Percentiles rank a stretch among this genome's conserved stretches.
Conservation (phyloP, 345 rosid species). For the Excoecaria agallocha region DNA sequence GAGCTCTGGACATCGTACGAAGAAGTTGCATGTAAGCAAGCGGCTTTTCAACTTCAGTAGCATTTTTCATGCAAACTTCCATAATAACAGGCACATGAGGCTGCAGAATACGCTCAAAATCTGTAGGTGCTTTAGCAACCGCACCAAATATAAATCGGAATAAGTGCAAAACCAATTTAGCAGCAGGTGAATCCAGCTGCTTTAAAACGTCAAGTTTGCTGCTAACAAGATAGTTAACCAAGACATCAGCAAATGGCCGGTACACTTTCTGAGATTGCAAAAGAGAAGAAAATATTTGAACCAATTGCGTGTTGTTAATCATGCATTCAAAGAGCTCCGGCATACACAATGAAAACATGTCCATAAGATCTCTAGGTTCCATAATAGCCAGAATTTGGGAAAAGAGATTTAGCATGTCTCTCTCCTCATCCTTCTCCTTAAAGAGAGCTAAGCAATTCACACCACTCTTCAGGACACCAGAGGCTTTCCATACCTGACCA, state of each 20-base stretch:
- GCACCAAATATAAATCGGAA: slow-evolving; percentile 92
- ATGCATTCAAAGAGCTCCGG: slow-evolving; percentile 97
- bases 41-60: slow-evolving; percentile 91
- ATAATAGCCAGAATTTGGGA: slow-evolving; percentile 90
- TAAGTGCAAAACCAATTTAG: slow-evolving; percentile 88
- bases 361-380: slow-evolving; percentile 99
- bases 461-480: slow-evolving; percentile 94
- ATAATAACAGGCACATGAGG: slow-evolving; percentile 93
- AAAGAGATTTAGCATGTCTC: slow-evolving; percentile 80
- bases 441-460: slow-evolving; percentile 95
- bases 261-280: slow-evolving; percentile 78
- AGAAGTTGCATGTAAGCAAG: slow-evolving; percentile 94
- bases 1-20: slow-evolving; percentile 84
- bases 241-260: slow-evolving; percentile 86
- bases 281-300: slow-evolving; percentile 87
- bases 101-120: slow-evolving; percentile 93
- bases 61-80: slow-evolving; percentile 96
- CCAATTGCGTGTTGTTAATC: slow-evolving; percentile 83
- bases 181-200: slow-evolving; percentile 79
- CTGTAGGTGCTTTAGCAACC: slow-evolving; percentile 84
- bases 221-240: slow-evolving; percentile 84
- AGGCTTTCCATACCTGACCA: slow-evolving; percentile 89
- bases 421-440: slow-evolving; percentile 98
- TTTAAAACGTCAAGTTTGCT: slow-evolving; percentile 87
- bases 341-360: slow-evolving; percentile 97